Base-by-base conservation (phyloP, 331 rosid species). In the Malus hybrid region DNA sequence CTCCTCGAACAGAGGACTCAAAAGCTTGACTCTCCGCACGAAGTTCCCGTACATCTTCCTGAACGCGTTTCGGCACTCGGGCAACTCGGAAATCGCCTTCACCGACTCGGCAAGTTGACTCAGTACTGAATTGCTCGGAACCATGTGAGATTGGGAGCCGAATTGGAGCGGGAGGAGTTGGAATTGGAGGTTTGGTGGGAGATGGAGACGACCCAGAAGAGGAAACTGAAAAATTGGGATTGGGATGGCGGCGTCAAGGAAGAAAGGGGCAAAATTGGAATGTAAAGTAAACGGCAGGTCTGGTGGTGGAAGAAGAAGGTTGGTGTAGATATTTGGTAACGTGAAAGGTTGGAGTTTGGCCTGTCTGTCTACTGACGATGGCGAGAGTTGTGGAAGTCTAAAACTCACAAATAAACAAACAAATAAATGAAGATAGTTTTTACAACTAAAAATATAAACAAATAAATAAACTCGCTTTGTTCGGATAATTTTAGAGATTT, bases 1-100 rank as follows among this genome's bases (percentile, higher is more conserved):
- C 74, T 94, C 99, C 84, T 94, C 97, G 73, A 94, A 88, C 82
- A 94, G 31, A 78, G 99, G 99, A 61, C 97, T 90, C 88, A 94
- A 66, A 1, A 94, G 88, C 85, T 87, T 90, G 44, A 86, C 90
- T 73, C 99, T 85, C 36, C 99, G 87, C 75, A 89, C 88, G 86
- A 92, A 74, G 70, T 87, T 84, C 74, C 92, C 97, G 76, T 84
- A 86, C 81, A 88, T 78, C 84, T 76, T 89, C 88, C 80, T 87
- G 76, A 87, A 90, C 73, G 84, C 81, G 77, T 89, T 90, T 62
- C 87, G 79, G 65, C 92, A 90, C 75, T 94, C 99, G 0, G 97
- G 85, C 44, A 86, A 81, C 71, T 70, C 88, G 48, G 93, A 84
- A 66, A 92, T 85, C 85, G 83, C 91, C 80, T 77, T 90, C 34